These are phyloP conservation scores for Calonectria pteridis DNA, from an alignment of 2,329 filamentous ascomycete genomes.

Conservation along the genomic window DNA sequence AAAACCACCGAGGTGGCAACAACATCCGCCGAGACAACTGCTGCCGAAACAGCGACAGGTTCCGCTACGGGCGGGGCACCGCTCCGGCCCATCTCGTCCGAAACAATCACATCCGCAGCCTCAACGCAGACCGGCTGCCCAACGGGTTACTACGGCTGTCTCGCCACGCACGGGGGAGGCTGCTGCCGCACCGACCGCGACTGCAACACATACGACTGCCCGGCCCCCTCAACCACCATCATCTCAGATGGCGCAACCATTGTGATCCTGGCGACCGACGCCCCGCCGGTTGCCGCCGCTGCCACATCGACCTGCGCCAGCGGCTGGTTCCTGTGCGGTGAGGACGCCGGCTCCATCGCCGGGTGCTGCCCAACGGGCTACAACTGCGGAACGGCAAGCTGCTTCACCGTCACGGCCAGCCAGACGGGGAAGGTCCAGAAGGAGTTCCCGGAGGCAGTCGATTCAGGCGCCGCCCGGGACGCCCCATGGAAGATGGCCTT, in stretches of 20 bases:
- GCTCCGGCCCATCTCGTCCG: slow-evolving; percentile 59
- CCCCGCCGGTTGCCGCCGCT: slow-evolving; percentile 56
- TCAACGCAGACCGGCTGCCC: slow-evolving; percentile 72
- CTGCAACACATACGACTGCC: slow-evolving; percentile 86
- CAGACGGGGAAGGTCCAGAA: slow-evolving; percentile 70
- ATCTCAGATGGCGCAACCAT: slow-evolving; percentile 78
- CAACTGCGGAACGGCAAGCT: slow-evolving; percentile 78
- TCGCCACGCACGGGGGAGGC: slow-evolving; percentile 82
- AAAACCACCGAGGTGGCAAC: slow-evolving; percentile 51
- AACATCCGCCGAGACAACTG: slow-evolving; percentile 47
- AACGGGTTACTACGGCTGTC: slow-evolving; percentile 92
- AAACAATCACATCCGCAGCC: slow-evolving; percentile 48
- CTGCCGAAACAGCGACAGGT: slow-evolving; percentile 51
- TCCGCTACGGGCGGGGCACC: slow-evolving; percentile 57
- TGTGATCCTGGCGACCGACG: slow-evolving; percentile 69
- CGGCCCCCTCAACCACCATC: slow-evolving; percentile 72
- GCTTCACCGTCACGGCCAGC: slow-evolving; percentile 67
- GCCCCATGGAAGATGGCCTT: slow-evolving; percentile 26
- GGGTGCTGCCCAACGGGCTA: slow-evolving; percentile 90
- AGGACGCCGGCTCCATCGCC: slow-evolving; percentile 70
- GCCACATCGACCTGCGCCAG: slow-evolving; percentile 71
- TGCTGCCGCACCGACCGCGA: slow-evolving; percentile 91
- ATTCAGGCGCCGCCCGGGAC: background rate
- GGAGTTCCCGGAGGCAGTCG: slow-evolving; percentile 54
- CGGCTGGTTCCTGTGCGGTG: slow-evolving; percentile 82